Conservation (phyloP, 2,329 filamentous ascomycete species). For the Apiospora koreana region DNA sequence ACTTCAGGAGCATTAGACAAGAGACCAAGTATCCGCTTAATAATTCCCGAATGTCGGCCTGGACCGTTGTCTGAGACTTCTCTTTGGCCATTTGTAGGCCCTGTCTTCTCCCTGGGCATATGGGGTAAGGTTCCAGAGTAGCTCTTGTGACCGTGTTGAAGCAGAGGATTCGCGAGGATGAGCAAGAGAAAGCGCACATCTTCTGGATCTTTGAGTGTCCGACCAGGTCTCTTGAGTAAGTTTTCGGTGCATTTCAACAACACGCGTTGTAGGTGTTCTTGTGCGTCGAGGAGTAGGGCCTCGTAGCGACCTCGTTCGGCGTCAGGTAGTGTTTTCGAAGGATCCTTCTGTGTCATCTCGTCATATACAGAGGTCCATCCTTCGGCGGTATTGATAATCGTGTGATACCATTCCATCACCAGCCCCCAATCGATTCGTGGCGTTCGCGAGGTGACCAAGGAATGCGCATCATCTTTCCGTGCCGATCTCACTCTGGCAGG, state of each 20-base stretch:
- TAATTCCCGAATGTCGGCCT: slow-evolving; percentile 77
- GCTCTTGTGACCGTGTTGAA: slow-evolving; percentile 49
- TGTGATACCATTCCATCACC: slow-evolving; percentile 73
- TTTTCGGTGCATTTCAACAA: slow-evolving; percentile 79
- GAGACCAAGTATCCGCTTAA: slow-evolving; percentile 82
- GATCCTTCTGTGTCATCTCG: slow-evolving; percentile 44
- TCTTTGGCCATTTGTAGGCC: not conserved
- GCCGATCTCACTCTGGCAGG: slow-evolving; percentile 35
- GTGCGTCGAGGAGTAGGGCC: slow-evolving; percentile 52
- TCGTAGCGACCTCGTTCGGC: slow-evolving; percentile 47
- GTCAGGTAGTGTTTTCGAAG: slow-evolving; percentile 32
- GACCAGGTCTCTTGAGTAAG: slow-evolving; percentile 76
- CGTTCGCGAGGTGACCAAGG: slow-evolving; percentile 57
- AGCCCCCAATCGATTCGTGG: slow-evolving; percentile 76
- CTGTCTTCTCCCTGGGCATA: not conserved
- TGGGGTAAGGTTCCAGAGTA: slow-evolving; percentile 19
- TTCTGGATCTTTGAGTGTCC: slow-evolving; percentile 65
- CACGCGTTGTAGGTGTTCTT: slow-evolving; percentile 67
- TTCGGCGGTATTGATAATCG: slow-evolving; percentile 66
- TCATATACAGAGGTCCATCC: slow-evolving; percentile 65
- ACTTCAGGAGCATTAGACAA: slow-evolving; percentile 73
- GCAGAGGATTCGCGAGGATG: slow-evolving; percentile 74
- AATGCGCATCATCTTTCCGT: slow-evolving; percentile 33
- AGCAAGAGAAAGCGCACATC: slow-evolving; percentile 79
- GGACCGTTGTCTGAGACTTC: slow-evolving; percentile 35